phyloP scores from a whole-genome alignment of 1,139 yeast genomes.

The Geotrichum restrictum region DNA sequence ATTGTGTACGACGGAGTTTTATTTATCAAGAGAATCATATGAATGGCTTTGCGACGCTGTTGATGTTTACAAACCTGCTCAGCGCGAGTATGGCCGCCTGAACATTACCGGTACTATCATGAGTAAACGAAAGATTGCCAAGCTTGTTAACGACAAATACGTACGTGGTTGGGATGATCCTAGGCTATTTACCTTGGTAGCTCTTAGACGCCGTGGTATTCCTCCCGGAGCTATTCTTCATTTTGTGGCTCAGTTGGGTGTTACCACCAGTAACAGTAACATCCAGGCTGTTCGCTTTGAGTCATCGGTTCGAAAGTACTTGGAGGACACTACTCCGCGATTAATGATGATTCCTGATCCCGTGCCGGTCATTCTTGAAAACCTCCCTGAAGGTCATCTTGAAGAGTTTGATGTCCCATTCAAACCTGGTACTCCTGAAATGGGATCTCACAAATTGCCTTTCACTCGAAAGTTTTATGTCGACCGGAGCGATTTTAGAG shows the following conservation, averaged over 20 bases:
- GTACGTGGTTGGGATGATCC: constrained; percentile 99
- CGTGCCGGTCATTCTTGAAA: constrained; percentile 74
- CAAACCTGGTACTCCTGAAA: constrained; percentile 73
- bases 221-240: constrained; percentile 98
- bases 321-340: constrained; percentile 91
- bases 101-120: constrained; percentile 91
- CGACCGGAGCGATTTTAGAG: constrained; percentile 82
- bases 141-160: constrained; percentile 70
- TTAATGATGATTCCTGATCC: constrained; percentile 92
- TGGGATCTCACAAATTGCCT: constrained; percentile 73
- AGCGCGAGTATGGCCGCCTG: constrained; percentile 95
- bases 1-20: constrained; percentile 91
- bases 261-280: constrained; percentile 86
- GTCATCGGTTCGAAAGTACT: constrained; percentile 75
- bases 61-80: constrained; percentile 95
- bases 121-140: constrained; percentile 93
- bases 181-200: constrained; percentile 88
- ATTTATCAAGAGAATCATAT: constrained; percentile 85
- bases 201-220: constrained; percentile 92
- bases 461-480: constrained; percentile 76
- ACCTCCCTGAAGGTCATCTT: constrained; percentile 68
- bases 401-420: constrained; percentile 76
- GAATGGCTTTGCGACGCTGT: constrained; percentile 98
- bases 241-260: constrained; percentile 93
- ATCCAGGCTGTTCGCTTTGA: constrained; percentile 90